Evolutionary conservation across 176 grass and related monocot species (phyloP).

Genomic region (Elymus sibiricus): DNA sequence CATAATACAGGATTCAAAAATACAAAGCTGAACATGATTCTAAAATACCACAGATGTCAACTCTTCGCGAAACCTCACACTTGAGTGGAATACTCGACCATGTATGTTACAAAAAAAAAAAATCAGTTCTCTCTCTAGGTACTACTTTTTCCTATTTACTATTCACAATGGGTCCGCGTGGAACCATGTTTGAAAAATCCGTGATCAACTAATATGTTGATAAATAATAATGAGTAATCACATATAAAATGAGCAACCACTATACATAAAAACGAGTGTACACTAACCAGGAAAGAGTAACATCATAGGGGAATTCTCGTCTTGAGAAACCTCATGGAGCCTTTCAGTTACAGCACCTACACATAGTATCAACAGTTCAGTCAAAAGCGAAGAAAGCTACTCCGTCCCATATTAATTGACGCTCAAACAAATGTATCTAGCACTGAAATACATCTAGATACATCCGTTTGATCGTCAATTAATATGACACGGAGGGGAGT

Average conservation of each 20-base stretch:
- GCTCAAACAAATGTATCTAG: too few relatives aligned
- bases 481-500: too few relatives aligned
- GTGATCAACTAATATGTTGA: neutral
- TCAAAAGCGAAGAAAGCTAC: neutral
- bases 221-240: neutral
- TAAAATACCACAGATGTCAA: neutral
- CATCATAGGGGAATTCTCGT: slow-evolving; percentile 70
- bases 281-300: slow-evolving; percentile 83
- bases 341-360: slow-evolving; percentile 88
- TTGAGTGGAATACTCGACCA: neutral
- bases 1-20: neutral
- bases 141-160: neutral
- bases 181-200: neutral
- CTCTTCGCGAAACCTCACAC: neutral
- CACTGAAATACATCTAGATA: too few relatives aligned
- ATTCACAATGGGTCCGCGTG: neutral
- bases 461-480: too few relatives aligned
- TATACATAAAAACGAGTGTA: neutral
- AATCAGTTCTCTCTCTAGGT: neutral
- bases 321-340: slow-evolving; percentile 53
- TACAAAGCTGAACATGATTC: neutral
- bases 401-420: too few relatives aligned
- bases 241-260: neutral
- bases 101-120: neutral
- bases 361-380: slow-evolving; percentile 8